Evolutionary conservation across 2,329 filamentous ascomycete genomes (phyloP), one percentile per base, ranked within the genome.

Genomic region (Stachybotrys chartarum): DNA sequence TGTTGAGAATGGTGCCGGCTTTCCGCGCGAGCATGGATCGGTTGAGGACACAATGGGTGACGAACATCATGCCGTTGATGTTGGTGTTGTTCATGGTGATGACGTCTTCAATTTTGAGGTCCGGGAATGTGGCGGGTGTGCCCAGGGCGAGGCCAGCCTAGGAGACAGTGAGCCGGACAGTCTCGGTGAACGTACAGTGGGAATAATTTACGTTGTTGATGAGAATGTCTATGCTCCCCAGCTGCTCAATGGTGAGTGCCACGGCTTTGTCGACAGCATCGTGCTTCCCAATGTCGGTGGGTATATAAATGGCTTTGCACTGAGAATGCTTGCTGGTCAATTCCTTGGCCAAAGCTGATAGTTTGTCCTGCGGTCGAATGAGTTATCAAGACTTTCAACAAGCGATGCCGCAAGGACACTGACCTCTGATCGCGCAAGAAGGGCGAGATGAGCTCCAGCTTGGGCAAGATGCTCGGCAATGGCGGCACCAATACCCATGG

Each of bases 21-120:
- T 71, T 71, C 0, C 66, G 63, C 10, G 64, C 58, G 55, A 72
- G 68, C 70, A 77, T 77, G 31, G 66, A 68, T 4, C 65, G 63
- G 49, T 78, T 79, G 2, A 79, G 68, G 0, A 75, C 74, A 0
- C 72, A 69, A 56, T 79, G 71, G 0, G 76, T 72, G 1, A 69
- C 69, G 50, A 70, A 76, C 72, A 80, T 77, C 59, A 71, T 67
- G 3, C 78, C 77, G 55, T 73, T 73, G 56, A 79, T 70, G 56
- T 80, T 79, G 0, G 76, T 79, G 47, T 65, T 64, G 48, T 71
- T 73, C 75, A 79, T 79, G 4, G 70, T 72, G 4, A 68, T 62
- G 44, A 79, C 72, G 10, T 75, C 68, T 8, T 64, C 55, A 39
- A 78, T 70, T 12, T 68, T 66, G 18, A 78, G 68, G 8, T 76